Evolutionary conservation across 225 moss, liverwort and hornwort genomes (phyloP).

Genomic region (Neckera pumila): DNA sequence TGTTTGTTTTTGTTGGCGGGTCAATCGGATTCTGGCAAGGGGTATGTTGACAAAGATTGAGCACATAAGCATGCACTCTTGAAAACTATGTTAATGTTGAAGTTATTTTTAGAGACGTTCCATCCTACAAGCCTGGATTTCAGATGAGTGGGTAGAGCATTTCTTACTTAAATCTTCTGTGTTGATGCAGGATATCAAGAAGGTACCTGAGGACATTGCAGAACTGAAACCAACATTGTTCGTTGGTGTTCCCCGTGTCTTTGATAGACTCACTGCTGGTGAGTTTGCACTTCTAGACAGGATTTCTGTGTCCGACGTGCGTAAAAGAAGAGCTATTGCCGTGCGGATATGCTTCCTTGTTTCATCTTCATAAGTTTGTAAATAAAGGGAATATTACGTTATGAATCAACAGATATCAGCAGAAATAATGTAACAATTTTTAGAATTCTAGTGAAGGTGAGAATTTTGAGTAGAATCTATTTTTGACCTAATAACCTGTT

Average conservation of each 20-base stretch:
- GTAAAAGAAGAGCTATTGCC: not conserved
- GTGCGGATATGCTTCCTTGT: not conserved
- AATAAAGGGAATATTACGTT: not conserved
- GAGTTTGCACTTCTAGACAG: not conserved
- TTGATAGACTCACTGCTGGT: constrained; percentile 67
- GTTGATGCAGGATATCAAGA: constrained; percentile 43
- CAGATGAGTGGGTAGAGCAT: not conserved
- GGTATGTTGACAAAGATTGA: constrained; percentile 22
- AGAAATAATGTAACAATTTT: not conserved
- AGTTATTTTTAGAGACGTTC: not conserved
- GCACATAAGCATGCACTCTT: not conserved
- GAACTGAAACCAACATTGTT: constrained; percentile 66
- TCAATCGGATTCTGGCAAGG: constrained; percentile 86
- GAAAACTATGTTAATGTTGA: not conserved
- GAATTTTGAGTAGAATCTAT: not conserved
- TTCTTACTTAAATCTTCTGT: not conserved
- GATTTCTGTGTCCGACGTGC: not conserved
- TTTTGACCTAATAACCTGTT: not conserved
- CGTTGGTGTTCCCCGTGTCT: constrained; percentile 76
- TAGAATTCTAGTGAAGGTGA: not conserved
- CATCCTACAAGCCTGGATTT: not conserved
- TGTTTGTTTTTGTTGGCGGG: constrained; percentile 45
- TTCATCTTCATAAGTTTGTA: not conserved
- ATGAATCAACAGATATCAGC: not conserved
- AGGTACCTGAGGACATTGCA: constrained; percentile 63